Evolutionary conservation across 306 rosid species (phyloP).

Genomic region (Castanea sativa): DNA sequence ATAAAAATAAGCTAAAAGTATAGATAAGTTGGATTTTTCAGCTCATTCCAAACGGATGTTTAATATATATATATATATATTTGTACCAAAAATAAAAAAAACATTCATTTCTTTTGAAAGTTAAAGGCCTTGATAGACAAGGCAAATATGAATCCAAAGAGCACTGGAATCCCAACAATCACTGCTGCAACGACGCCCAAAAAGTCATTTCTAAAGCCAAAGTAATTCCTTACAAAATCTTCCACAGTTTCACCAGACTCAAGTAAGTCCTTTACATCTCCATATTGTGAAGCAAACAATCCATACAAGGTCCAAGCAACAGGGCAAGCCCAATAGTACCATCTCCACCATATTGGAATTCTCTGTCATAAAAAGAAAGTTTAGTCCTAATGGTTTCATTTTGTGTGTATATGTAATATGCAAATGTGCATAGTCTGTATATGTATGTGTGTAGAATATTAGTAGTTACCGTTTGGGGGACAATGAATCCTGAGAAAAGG

Average conservation of each 20-base stretch:
- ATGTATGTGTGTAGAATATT: neutral
- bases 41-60: no score
- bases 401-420: neutral
- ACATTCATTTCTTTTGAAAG: conserved; percentile 67
- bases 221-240: conserved; percentile 59
- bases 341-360: conserved; percentile 91
- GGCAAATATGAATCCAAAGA: conserved; percentile 74
- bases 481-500: conserved; percentile 78
- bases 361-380: conserved; percentile 46
- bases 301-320: conserved; percentile 79
- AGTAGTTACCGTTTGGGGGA: conserved; percentile 64
- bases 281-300: conserved; percentile 70
- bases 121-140: conserved; percentile 72
- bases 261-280: conserved; percentile 55
- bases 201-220: conserved; percentile 66
- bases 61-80: no score
- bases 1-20: no score
- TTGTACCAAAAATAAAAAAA: neutral
- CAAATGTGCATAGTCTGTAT: neutral
- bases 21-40: no score
- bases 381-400: neutral
- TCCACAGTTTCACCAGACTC: conserved; percentile 69
- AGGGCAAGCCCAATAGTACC: conserved; percentile 85
- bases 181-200: conserved; percentile 50
- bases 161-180: conserved; percentile 48